A percentile compares a stretch with the other conserved stretches of the same genome.
Evolutionary conservation across 805 yeast species (phyloP).

Genomic region (Metschnikowia noctiluminum): DNA sequence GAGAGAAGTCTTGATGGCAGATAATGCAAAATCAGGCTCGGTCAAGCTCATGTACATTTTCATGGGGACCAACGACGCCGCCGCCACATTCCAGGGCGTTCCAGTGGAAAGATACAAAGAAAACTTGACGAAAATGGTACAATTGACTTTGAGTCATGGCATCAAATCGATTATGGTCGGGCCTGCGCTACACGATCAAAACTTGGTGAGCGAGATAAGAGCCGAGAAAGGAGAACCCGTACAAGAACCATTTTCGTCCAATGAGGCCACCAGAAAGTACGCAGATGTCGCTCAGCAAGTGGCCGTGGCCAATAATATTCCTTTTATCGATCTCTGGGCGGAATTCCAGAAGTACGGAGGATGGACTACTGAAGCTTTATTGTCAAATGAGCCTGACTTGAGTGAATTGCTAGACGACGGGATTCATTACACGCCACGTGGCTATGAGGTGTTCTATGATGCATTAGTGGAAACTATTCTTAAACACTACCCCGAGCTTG

Average conservation of each 20-base stretch:
- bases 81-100: conserved; percentile 39
- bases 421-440: conserved; percentile 55
- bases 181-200: conserved; percentile 55
- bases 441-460: conserved; percentile 49
- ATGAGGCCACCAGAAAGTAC: conserved; percentile 45
- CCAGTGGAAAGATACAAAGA: conserved; percentile 45
- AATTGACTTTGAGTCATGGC: conserved; percentile 35
- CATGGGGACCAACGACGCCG: conserved; percentile 77
- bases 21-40: conserved; percentile 18
- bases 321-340: conserved; percentile 55
- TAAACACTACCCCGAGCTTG: conserved; percentile 45
- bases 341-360: conserved; percentile 35
- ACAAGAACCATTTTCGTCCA: conserved; percentile 28
- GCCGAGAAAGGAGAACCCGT: conserved; percentile 15
- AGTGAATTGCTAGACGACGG: conserved; percentile 43
- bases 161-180: conserved; percentile 59
- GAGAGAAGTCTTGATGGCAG: conserved; percentile 46
- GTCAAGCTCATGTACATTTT: conserved; percentile 55
- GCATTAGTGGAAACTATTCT: conserved; percentile 40
- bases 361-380: conserved; percentile 36
- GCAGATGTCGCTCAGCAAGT: conserved; percentile 46
- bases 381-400: conserved; percentile 20
- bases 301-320: conserved; percentile 46
- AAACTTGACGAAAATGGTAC: conserved; percentile 47
- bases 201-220: not conserved